Conservation (phyloP, 805 yeast genomes). For the Metschnikowia proteae region DNA sequence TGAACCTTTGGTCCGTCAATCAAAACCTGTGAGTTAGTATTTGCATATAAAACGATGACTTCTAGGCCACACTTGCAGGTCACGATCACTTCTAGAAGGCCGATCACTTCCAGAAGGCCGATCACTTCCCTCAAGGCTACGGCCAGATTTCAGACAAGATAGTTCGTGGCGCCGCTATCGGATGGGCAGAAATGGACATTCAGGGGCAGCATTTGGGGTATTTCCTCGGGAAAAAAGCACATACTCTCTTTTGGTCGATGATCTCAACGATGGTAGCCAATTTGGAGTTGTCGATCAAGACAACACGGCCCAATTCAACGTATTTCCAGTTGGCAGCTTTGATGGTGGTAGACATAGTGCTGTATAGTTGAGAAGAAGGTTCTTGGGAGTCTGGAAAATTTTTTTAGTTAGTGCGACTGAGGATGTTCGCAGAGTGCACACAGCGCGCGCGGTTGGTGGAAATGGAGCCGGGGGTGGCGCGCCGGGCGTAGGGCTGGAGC, state of each 20-base stretch:
- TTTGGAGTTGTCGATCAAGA: constrained; percentile 79
- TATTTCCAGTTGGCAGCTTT: constrained; percentile 98
- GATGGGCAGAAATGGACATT: background rate
- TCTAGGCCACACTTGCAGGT: too few species aligned
- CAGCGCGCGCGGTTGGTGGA: background rate
- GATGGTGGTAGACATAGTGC: constrained; percentile 53
- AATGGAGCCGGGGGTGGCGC: constrained; percentile 8
- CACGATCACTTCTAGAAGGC: too few species aligned
- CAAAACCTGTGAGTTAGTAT: constrained; percentile 54
- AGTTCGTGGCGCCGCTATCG: too few species aligned
- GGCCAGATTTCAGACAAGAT: too few species aligned
- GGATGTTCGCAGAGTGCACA: constrained; percentile 12
- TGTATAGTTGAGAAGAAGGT: constrained; percentile 13
- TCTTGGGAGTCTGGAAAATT: constrained; percentile 14
- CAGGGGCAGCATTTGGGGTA: too few species aligned
- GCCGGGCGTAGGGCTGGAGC: constrained; percentile 16
- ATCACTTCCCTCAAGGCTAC: too few species aligned
- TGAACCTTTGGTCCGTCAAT: constrained; percentile 95
- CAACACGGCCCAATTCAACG: constrained; percentile 99
- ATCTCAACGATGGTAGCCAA: constrained; percentile 97
- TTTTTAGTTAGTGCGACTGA: constrained; percentile 15
- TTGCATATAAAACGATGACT: background rate
- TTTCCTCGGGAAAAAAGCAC: constrained; percentile 19
- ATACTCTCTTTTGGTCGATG: constrained; percentile 98
- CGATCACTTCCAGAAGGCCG: too few species aligned